Percentiles rank a stretch among this genome's conserved stretches.
Conservation (phyloP, 768 basidiomycete species). For the Baorangia bicolor region DNA sequence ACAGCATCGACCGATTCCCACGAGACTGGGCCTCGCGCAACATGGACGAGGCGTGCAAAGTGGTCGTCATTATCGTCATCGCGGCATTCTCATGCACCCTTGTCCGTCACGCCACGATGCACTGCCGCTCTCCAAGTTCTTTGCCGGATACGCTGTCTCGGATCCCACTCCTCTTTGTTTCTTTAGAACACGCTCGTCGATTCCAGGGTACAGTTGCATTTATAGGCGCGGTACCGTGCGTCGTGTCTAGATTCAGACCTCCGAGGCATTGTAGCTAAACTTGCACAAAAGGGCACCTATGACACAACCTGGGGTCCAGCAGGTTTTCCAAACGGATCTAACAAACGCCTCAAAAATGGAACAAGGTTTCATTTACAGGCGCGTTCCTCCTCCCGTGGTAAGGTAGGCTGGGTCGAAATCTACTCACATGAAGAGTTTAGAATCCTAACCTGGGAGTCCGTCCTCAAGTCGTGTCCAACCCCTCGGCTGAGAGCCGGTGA, state of each 20-base stretch:
- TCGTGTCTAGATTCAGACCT: background rate
- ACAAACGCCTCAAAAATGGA: constrained; percentile 12
- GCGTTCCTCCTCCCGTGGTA: constrained; percentile 1
- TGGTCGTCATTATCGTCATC: background rate
- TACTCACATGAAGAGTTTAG: constrained; percentile 19
- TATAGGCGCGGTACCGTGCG: constrained; percentile 21
- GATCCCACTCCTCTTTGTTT: background rate
- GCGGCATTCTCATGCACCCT: background rate
- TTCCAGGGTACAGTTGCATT: background rate
- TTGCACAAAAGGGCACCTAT: background rate
- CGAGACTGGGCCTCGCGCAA: background rate
- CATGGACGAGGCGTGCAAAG: background rate
- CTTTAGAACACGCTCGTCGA: constrained; percentile 1
- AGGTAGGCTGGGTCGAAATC: constrained; percentile 1
- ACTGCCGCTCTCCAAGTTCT: background rate
- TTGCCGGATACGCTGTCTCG: background rate
- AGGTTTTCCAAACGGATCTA: constrained; percentile 1
- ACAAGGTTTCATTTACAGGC: constrained; percentile 17
- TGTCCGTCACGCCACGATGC: background rate
- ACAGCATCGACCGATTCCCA: constrained; percentile 10
- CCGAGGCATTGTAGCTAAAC: constrained; percentile 6
- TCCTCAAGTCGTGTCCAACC: constrained; percentile 7
- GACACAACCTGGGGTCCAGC: background rate
- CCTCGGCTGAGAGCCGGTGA: constrained; percentile 21
- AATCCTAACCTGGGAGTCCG: constrained; percentile 23